These are phyloP conservation scores for Anisodus tanguticus DNA, from an alignment of 257 asterid species.

Conservation along the genomic window DNA sequence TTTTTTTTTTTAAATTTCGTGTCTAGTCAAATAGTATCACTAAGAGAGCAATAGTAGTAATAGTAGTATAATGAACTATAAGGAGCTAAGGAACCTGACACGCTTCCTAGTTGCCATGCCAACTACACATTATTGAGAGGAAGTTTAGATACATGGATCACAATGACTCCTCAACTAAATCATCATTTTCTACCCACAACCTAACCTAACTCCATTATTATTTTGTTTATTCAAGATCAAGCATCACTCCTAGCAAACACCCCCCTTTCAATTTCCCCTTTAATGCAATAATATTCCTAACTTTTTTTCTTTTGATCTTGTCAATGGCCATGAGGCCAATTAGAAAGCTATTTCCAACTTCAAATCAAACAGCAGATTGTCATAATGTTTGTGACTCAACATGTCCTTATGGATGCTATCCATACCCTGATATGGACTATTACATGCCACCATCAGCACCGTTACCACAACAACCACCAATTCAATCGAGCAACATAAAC, in stretches of 20 bases:
- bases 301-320: background rate
- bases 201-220: conserved; percentile 21
- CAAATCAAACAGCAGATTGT: conserved; percentile 10
- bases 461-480: background rate
- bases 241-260: background rate
- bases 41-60: no score
- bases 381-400: conserved; percentile 27
- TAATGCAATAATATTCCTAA: background rate
- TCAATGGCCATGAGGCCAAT: background rate
- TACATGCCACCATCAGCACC: conserved; percentile 11
- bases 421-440: conserved; percentile 3
- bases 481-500: background rate
- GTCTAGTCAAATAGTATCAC: no score
- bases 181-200: conserved; percentile 23
- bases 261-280: background rate
- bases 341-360: conserved; percentile 14
- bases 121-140: background rate
- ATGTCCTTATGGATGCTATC: conserved; percentile 20
- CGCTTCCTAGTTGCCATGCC: background rate
- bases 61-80: background rate
- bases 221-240: conserved; percentile 13
- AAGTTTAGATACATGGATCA: background rate
- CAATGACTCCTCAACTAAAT: conserved; percentile 25
- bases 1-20: no score
- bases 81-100: background rate